A percentile compares a stretch with the other conserved stretches of the same genome.
Evolutionary conservation across 2,329 filamentous ascomycete genomes (phyloP).

Genomic region (Ophiostoma sp.): DNA sequence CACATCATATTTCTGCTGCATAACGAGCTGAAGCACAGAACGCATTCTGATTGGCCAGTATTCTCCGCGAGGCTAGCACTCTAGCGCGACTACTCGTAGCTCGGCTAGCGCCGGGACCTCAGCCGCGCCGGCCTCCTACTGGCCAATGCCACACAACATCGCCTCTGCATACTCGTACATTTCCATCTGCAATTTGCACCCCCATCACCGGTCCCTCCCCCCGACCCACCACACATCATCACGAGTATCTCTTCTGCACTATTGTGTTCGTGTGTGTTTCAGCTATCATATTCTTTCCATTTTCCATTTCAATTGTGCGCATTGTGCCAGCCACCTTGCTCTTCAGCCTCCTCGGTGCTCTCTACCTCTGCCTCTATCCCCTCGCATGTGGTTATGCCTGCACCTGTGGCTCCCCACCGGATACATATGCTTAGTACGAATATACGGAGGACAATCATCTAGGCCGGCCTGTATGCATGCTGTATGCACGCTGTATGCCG

Average conservation of each 20-base stretch:
- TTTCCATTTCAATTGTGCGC: neutral
- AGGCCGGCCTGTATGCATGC: no score
- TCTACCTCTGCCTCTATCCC: neutral
- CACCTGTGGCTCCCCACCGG: no score
- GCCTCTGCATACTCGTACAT: neutral
- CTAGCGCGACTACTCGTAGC: constrained; percentile 3
- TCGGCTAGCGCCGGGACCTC: neutral
- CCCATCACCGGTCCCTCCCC: neutral
- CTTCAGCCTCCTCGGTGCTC: neutral
- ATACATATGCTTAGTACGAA: no score
- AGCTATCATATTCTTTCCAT: neutral
- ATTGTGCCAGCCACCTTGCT: neutral
- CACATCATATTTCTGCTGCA: neutral
- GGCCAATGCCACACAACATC: neutral
- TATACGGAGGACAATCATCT: no score
- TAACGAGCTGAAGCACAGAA: neutral
- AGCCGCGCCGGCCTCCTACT: constrained; percentile 15
- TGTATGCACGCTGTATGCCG: no score
- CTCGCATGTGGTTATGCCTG: no score
- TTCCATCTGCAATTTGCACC: neutral
- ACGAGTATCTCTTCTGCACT: no score
- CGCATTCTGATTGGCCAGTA: neutral
- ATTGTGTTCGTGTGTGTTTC: no score
- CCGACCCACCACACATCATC: neutral
- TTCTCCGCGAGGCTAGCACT: constrained; percentile 2